These are phyloP conservation scores for Spathaspora arborariae DNA, from an alignment of 805 yeast species.

Conservation along the genomic window DNA sequence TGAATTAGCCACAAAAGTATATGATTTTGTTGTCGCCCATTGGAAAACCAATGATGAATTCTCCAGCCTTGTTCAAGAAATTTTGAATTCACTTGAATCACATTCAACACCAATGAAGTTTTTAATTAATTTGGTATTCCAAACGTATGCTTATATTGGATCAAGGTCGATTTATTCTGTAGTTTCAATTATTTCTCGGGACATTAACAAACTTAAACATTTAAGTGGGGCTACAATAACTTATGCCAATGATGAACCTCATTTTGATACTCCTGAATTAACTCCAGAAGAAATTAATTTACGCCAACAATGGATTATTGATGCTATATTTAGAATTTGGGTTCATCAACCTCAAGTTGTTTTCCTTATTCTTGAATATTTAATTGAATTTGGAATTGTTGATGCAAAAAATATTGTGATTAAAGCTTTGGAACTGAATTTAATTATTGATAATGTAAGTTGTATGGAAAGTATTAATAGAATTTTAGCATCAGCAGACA, in stretches of 20 bases:
- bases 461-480: constrained; percentile 42
- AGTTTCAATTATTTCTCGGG: constrained; percentile 38
- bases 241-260: constrained; percentile 24
- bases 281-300: constrained; percentile 19
- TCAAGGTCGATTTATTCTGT: constrained; percentile 71
- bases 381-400: constrained; percentile 37
- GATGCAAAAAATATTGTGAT: constrained; percentile 24
- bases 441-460: constrained; percentile 37
- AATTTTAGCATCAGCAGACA: constrained; percentile 15
- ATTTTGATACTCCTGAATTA: constrained; percentile 25
- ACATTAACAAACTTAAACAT: constrained; percentile 35
- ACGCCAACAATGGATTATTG: constrained; percentile 36
- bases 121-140: constrained; percentile 59
- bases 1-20: constrained; percentile 34
- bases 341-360: constrained; percentile 43
- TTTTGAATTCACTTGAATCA: constrained; percentile 17
- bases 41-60: constrained; percentile 38
- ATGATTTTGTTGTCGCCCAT: constrained; percentile 38
- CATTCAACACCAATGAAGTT: constrained; percentile 26
- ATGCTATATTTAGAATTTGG: constrained; percentile 41
- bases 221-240: constrained; percentile 30
- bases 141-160: constrained; percentile 76
- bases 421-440: constrained; percentile 26
- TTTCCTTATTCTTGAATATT: constrained; percentile 39
- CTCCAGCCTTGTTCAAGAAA: constrained; percentile 28